These are phyloP conservation scores for Kwoniella shandongensis DNA, from an alignment of 768 basidiomycete species.

Conservation along the genomic window DNA sequence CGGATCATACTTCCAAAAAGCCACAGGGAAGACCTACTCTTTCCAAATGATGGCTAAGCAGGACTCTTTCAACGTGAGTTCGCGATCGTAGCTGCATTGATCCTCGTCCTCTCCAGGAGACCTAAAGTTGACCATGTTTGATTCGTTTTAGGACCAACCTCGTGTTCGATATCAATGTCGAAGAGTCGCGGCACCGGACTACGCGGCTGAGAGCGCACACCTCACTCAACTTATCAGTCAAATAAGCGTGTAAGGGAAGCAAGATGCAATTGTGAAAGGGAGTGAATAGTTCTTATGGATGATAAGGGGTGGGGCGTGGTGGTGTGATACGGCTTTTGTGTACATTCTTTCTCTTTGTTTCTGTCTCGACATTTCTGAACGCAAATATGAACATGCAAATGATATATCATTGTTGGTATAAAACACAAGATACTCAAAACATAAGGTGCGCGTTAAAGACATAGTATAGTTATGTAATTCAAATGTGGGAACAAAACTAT, in stretches of 20 bases:
- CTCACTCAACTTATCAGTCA: constrained; percentile 63
- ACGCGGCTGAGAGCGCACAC: constrained; percentile 63
- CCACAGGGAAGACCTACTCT: constrained; percentile 71
- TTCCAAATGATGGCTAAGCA: constrained; percentile 83
- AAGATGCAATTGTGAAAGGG: not conserved
- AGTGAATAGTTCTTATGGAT: not conserved
- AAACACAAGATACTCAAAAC: too few relatives aligned
- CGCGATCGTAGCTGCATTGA: not conserved
- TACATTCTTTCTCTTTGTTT: too few relatives aligned
- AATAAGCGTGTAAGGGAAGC: constrained; percentile 20
- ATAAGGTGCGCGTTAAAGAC: too few relatives aligned
- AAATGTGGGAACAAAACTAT: too few relatives aligned
- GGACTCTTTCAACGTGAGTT: constrained; percentile 67
- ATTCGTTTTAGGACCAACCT: constrained; percentile 64
- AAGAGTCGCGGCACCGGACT: constrained; percentile 66
- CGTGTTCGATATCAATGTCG: constrained; percentile 82
- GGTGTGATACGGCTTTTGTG: too few relatives aligned
- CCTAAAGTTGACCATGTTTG: not conserved
- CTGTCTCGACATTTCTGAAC: too few relatives aligned
- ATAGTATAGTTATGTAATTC: too few relatives aligned
- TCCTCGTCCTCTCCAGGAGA: not conserved
- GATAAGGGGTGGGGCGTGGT: too few relatives aligned
- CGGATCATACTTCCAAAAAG: constrained; percentile 63
- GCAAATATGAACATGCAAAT: too few relatives aligned
- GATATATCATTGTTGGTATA: too few relatives aligned